Evolutionary conservation across 1,284 basidiomycete species (phyloP), one percentile per base, ranked within the genome.

Genomic region (Exobasidium cylindrosporum): DNA sequence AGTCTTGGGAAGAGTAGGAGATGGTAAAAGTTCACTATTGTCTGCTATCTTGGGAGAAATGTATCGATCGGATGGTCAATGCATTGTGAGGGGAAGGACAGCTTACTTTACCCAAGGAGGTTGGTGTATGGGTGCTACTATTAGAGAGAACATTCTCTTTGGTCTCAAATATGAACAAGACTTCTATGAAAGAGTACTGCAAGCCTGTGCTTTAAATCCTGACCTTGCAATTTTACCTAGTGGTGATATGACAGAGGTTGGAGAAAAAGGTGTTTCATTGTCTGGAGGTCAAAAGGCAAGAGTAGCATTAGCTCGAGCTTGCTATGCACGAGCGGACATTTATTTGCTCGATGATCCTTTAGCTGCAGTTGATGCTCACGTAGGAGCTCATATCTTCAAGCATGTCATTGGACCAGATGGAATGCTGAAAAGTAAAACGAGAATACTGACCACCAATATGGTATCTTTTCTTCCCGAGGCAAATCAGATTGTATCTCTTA

Each of bases 21-120:
- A 88, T 55, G 94, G 94, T 60, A 97, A 97, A 85, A 67, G 65
- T 2, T 77, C 73, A 23, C 58, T 82, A n/a, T 68, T 82, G 49
- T 62, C 68, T 87, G 88, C 68, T 68, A 82, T 64, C 58, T 86
- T 94, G 50, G 94, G 94, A 3, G 93, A 96, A 68, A 94, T 97
- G 92, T 84, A 83, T 23, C 86, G 88, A 54, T 82, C 81, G 3
- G 88, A 91, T 29, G 94, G 94, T 1, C 83, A 85, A 14, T 86
- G 94, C 0, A 82, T 83, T 0, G 72, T 96, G 0, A 84, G 84
- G 21, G 93, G 93, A 1, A 61, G 63, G 11, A 83, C 95, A n/a
- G 88, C 92, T 0, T 97, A 95, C 81, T 92, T 91, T 14, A 86
- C 88, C 28, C 94, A 97, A 76, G 89, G 88, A 72, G 90, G 92